Percentiles rank a stretch among this genome's conserved stretches.
Conservation (phyloP, 2,329 filamentous ascomycete genomes). For the Volutella citrinella region DNA sequence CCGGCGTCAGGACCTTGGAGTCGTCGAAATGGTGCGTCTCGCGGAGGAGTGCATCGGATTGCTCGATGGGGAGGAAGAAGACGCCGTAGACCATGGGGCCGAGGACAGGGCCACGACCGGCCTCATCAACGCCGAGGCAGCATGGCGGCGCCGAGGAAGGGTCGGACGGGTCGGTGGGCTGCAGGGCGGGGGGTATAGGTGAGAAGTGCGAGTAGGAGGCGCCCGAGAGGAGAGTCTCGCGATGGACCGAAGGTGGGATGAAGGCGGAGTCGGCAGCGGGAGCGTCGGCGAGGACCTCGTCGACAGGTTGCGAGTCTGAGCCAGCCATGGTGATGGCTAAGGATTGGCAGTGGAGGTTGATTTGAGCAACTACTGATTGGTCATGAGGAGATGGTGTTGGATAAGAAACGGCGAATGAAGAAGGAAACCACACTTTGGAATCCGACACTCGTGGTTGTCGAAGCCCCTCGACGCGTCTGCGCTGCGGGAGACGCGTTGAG, state of each 20-base stretch:
- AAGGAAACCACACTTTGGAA: no score
- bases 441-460: constrained; percentile 1
- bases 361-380: no score
- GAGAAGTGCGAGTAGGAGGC: constrained; percentile 72
- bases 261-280: constrained; percentile 36
- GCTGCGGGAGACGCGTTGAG: constrained; percentile 7
- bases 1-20: constrained; percentile 83
- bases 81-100: constrained; percentile 73
- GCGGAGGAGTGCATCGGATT: constrained; percentile 71
- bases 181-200: constrained; percentile 60
- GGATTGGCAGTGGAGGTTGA: no score
- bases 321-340: constrained; percentile 7
- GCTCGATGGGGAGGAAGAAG: constrained; percentile 71
- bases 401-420: no score
- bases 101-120: constrained; percentile 89
- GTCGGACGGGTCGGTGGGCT: constrained; percentile 36
- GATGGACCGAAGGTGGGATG: constrained; percentile 68
- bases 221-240: constrained; percentile 55
- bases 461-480: constrained; percentile 11
- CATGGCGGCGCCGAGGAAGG: constrained; percentile 45
- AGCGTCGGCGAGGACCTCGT: neutral
- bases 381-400: constrained; percentile 3
- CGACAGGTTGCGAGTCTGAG: neutral
- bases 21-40: constrained; percentile 86
- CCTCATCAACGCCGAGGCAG: constrained; percentile 88